These are phyloP conservation scores for Trichoderma cornu-damae DNA, from an alignment of 2,329 filamentous ascomycete genomes.

Conservation along the genomic window DNA sequence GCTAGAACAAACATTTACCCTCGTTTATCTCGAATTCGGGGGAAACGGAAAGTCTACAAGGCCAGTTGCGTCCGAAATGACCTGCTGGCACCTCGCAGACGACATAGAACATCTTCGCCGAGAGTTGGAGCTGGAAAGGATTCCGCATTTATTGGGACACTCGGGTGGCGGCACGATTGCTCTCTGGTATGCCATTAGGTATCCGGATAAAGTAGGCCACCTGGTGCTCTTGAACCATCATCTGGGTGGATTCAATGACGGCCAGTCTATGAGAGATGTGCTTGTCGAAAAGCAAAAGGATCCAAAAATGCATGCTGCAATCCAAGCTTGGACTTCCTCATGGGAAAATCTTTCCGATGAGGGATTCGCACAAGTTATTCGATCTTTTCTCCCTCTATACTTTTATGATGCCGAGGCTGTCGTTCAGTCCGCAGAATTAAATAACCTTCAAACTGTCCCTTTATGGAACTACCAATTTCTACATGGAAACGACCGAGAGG, in stretches of 20 bases:
- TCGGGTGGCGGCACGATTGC: conserved; percentile 2
- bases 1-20: neutral
- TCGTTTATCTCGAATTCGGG: neutral
- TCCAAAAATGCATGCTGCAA: neutral
- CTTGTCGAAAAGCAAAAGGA: neutral
- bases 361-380: neutral
- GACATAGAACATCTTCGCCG: neutral
- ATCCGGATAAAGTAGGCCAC: neutral
- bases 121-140: neutral
- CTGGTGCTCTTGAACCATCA: neutral
- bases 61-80: neutral
- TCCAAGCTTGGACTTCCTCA: neutral
- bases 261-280: neutral
- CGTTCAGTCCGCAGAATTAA: neutral
- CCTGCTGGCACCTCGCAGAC: conserved; percentile 1
- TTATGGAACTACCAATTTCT: neutral
- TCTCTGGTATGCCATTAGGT: neutral
- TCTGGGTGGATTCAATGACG: neutral
- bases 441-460: neutral
- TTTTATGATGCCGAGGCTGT: neutral
- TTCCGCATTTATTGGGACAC: neutral
- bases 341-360: neutral
- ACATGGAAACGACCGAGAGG: neutral
- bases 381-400: neutral
- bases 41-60: conserved; percentile 1